Conservation (phyloP, 2,329 filamentous ascomycete genomes). For the Metarhizium humberi region DNA sequence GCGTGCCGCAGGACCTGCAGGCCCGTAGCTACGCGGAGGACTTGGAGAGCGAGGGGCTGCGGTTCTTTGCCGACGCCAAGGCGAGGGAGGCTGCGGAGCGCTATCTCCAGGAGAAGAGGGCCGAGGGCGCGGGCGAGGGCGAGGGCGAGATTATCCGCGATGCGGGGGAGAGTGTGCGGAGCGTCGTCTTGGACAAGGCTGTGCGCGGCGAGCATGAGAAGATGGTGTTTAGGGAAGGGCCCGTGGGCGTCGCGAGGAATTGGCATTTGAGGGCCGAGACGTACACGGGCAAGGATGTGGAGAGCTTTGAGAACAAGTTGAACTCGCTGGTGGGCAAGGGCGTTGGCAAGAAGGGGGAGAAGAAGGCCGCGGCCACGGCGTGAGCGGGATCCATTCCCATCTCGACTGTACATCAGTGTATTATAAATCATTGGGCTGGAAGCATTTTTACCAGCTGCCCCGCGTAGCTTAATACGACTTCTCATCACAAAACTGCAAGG, state of each 20-base stretch:
- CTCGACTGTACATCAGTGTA: conserved; percentile 4
- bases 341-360: conserved; percentile 9
- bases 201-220: conserved; percentile 28
- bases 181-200: conserved; percentile 22
- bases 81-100: conserved; percentile 20
- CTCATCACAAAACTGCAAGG: too few species aligned
- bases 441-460: too few species aligned
- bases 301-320: conserved; percentile 31
- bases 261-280: conserved; percentile 29
- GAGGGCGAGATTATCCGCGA: conserved; percentile 17
- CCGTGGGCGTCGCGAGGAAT: conserved; percentile 23
- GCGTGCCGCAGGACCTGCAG: conserved; percentile 19
- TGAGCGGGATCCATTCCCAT: conserved; percentile 10
- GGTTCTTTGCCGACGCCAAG: conserved; percentile 23
- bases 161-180: conserved; percentile 23
- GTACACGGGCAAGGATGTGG: conserved; percentile 23
- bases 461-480: too few species aligned
- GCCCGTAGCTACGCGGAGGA: conserved; percentile 22
- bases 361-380: conserved; percentile 11
- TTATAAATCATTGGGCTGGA: too few species aligned
- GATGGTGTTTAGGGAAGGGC: conserved; percentile 22
- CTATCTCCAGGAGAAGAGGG: conserved; percentile 16
- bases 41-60: conserved; percentile 16
- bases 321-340: conserved; percentile 17
- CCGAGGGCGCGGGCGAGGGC: neutral